Evolutionary conservation across 176 grass and related monocot genomes (phyloP), one percentile per base, ranked within the genome.

Genomic region (Musa schizocarpa): DNA sequence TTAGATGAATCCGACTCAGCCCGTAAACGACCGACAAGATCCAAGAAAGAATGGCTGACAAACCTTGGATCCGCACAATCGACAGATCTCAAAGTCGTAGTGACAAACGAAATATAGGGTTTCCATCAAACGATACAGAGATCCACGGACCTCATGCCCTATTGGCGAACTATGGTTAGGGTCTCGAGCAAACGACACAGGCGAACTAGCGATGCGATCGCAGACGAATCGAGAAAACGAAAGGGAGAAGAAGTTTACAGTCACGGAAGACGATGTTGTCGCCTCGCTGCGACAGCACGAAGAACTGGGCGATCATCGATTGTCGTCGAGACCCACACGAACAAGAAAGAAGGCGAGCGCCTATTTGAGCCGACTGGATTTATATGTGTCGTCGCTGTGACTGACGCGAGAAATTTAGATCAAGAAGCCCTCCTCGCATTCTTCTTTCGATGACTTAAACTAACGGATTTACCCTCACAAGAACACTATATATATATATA

Each of bases 181-280:
- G 65, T 13, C 1, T 68, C 11, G 65, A 14, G 8, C 29, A 2
- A 68, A 11, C 9, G 25, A 68, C 6, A 13, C 7, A 48, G 24
- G 13, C 23, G 22, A 26, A 11, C 2, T 20, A 6, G 68, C 10
- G 68, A 71, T n/a, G 68, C 11, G 68, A 50, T 52, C 27, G n/a
- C 19, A 9, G 61, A 21, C 20, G 62, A 65, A 57, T 65, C 19
- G 9, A 53, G 69, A 19, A 71, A 4, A 52, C 25, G n/a, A 20
- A 71, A 71, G 17, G 13, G 69, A 51, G 48, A 34, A 34, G 23
- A 26, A 14, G 12, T 13, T 68, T 71, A 52, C 69, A 71, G 49
- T 71, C 69, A 9, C 69, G 69, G 69, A 51, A 71, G 69, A 71
- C 69, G 69, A 71, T 71, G 49, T 52, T 71, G 69, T 71, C 69